phyloP scores from a whole-genome alignment of 1,284 basidiomycete genomes.

The Cutaneotrichosporon curvatum region DNA sequence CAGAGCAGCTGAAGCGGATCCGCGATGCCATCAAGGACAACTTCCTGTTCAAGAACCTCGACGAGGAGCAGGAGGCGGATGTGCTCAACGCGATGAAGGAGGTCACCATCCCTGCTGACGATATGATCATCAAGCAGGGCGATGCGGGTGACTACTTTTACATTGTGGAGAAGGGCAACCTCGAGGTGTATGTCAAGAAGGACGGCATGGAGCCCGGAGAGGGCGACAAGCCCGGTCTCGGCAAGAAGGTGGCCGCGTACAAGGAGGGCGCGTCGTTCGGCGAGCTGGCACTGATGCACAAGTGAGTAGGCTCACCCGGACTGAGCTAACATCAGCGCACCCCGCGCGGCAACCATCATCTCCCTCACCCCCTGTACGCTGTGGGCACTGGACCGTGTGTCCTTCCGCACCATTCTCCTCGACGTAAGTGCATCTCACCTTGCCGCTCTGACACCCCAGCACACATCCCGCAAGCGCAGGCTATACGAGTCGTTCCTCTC shows the following conservation, averaged over 20 bases:
- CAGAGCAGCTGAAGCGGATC: slow-evolving; percentile 80
- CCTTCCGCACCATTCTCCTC: slow-evolving; percentile 95
- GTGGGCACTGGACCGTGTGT: slow-evolving; percentile 94
- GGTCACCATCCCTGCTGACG: slow-evolving; percentile 60
- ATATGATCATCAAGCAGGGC: slow-evolving; percentile 90
- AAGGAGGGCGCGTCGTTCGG: slow-evolving; percentile 84
- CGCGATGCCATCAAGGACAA: slow-evolving; percentile 78
- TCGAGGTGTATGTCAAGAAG: slow-evolving; percentile 75
- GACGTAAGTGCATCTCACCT: slow-evolving; percentile 47
- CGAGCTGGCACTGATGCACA: slow-evolving; percentile 96
- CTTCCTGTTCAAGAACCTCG: slow-evolving; percentile 92
- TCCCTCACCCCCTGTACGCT: slow-evolving; percentile 76
- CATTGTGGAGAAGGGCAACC: slow-evolving; percentile 81
- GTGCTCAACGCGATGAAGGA: slow-evolving; percentile 96
- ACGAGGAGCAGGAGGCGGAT: slow-evolving; percentile 89
- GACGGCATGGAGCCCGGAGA: slow-evolving; percentile 51
- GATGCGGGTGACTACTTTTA: slow-evolving; percentile 98
- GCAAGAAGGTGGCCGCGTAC: slow-evolving; percentile 78
- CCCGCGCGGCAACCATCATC: slow-evolving; percentile 87
- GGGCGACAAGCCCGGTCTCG: slow-evolving; percentile 52
- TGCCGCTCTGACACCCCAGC: slow-evolving; percentile 27
- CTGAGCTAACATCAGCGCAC: slow-evolving; percentile 52
- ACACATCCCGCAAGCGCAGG: slow-evolving; percentile 74
- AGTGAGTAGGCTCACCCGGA: slow-evolving; percentile 42
- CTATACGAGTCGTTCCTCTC: slow-evolving; percentile 95